Base-by-base conservation (phyloP, 208 protist genomes). In the Trypanosoma lewisi region DNA sequence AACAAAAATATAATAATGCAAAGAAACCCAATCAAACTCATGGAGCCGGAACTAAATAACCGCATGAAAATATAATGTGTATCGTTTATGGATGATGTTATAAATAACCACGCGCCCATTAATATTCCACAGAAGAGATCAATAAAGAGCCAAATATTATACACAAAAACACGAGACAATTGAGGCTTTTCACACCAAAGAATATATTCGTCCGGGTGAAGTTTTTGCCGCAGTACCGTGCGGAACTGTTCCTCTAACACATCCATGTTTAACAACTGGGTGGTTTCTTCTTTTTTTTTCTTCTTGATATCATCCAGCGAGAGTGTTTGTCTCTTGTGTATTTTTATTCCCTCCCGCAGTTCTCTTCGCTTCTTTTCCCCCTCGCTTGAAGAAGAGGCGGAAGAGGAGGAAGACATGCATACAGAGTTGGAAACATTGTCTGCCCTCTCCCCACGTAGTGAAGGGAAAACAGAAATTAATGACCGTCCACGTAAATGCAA, bases 131-230 rank as follows among this genome's bases (percentile, higher is more conserved):
- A 64, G 16, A 58, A 49, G 33, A 84, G 57, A 44, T 74, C 69
- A 14, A 78, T 2, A 37, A 84, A 55, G 7, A 87, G 71, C 82
- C 82, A 87, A 28, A 75, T 55, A 66, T 75, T 70, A 45, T 82
- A 66, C n/a, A 66, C 66, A 47, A 82, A 49, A 12, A 87, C 64
- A 5, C 58, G 57, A 16, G 54, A 73, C 30, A 78, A 34, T 21
- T 61, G 56, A 28, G 82, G 82, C 37, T 77, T 73, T 42, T 67
- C 66, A 49, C 65, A 82, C 82, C 82, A 87, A 25, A 71, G 58
- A 42, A 84, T 65, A 60, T 71, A 68, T 63, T 87, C 82, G 33
- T 84, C 82, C 12, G 59, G 62, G 9, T 33, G 51, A 1, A 87
- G 63, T 25, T 61, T 77, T 12, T 70, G 51, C 31, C 70, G 67